Base-by-base conservation (phyloP, 2,329 filamentous ascomycete genomes). In the Tolypocladium guangdongense region DNA sequence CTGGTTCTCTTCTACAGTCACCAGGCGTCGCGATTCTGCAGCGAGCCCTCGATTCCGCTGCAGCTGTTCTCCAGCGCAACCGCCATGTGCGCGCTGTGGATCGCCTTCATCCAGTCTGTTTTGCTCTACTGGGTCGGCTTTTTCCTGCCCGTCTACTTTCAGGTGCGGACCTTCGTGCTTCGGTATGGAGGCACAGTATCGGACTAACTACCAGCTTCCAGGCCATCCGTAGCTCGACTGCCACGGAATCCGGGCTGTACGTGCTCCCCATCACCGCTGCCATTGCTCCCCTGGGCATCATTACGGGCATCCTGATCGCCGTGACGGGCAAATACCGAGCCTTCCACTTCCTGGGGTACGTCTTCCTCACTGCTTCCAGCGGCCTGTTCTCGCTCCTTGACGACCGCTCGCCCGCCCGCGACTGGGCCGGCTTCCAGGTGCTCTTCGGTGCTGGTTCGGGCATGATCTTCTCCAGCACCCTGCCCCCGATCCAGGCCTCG, bases 61-160 rank as follows among this genome's bases (percentile, higher is more conserved):
- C 55, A 43, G 16, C 47, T 58, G 22, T 58, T 56, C 35, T 18
- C 18, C 12, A 56, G 52, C 38, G 11, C 48, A 20, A 56, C 5
- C 57, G 68, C 18, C 55, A 71, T 4, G 53, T 65, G 35, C 51
- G 60, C 18, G 3, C 50, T 50, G 27, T 36, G 52, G 24, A 55
- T 68, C 2, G 64, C 63, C 53, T 63, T 62, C 12, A 53, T 73
- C 7, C 71, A 69, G 0, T 64, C 63, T n/a, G 58, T 62, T 3
- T 49, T 68, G 7, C n/a, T 48, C 27, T 27, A 50, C 18, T 35
- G 20, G 20, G 37, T 37, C 7, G 37, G 41, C 20, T 72, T 68
- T 59, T 76, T 75, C 55, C 57, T 76, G 0, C 73, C 74, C 0
- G 60, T 78, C 10, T 78, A 76, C 60, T 77, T 77, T 57, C 74